A percentile compares a stretch with the other conserved stretches of the same genome.
Evolutionary conservation across 2,329 filamentous ascomycete genomes (phyloP).

Genomic region (Aspergillus niger): DNA sequence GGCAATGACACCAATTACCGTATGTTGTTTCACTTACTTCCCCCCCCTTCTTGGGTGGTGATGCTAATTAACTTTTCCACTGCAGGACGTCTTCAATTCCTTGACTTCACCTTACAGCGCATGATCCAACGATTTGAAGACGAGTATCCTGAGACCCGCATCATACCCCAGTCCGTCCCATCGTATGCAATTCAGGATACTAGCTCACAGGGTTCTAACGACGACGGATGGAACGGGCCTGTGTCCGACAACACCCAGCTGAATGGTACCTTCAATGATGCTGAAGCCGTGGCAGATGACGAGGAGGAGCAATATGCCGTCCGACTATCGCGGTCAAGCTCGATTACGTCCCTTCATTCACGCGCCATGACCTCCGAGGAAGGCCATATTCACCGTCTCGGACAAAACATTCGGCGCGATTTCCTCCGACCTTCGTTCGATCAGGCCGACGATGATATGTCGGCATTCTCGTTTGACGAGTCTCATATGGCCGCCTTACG

Average conservation of each 20-base stretch:
- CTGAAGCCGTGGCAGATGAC: conserved; percentile 40
- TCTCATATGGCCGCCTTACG: conserved; percentile 50
- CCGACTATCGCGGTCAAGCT: conserved; percentile 61
- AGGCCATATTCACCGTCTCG: conserved; percentile 69
- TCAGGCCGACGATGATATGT: conserved; percentile 36
- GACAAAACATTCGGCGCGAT: conserved; percentile 66
- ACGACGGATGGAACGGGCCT: conserved; percentile 27
- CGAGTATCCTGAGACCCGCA: conserved; percentile 87
- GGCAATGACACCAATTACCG: conserved; percentile 77
- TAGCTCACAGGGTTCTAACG: conserved; percentile 38
- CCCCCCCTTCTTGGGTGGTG: not conserved
- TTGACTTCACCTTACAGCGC: conserved; percentile 82
- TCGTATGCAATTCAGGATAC: conserved; percentile 26
- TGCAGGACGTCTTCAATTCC: conserved; percentile 74
- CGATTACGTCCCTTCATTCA: conserved; percentile 68
- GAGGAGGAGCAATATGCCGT: conserved; percentile 49
- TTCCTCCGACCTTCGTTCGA: conserved; percentile 56
- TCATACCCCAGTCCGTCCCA: conserved; percentile 34
- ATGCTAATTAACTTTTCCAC: conserved; percentile 9
- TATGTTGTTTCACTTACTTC: conserved; percentile 49
- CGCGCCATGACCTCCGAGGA: conserved; percentile 68
- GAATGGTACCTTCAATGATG: conserved; percentile 28
- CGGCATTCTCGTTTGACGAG: conserved; percentile 38
- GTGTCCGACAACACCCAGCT: conserved; percentile 36
- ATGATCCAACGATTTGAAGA: conserved; percentile 97